Percentiles rank a stretch among this genome's conserved stretches.
Conservation (phyloP, 768 basidiomycete genomes). For the Pisolithus sp. region DNA sequence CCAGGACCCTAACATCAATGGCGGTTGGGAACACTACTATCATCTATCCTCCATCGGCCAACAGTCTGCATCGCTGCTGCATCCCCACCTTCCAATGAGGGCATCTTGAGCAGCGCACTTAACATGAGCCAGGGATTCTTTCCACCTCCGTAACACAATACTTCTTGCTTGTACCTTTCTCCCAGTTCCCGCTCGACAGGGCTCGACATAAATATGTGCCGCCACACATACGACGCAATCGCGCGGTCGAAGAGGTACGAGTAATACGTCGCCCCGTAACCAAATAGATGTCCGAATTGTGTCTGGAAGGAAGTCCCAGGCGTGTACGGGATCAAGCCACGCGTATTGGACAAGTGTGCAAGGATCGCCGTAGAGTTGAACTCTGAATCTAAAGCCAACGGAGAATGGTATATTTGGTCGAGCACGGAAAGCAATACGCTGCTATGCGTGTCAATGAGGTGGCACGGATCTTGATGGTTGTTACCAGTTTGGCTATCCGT, state of each 20-base stretch:
- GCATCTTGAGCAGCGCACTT: conserved; percentile 55
- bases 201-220: conserved; percentile 58
- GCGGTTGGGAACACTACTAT: conserved; percentile 55
- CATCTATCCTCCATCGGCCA: conserved; percentile 81
- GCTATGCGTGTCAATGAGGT: conserved; percentile 80
- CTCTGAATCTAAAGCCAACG: conserved; percentile 40
- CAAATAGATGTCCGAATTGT: conserved; percentile 91
- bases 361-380: conserved; percentile 75
- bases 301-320: conserved; percentile 89
- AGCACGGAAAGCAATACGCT: conserved; percentile 86
- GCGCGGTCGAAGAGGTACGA: conserved; percentile 96
- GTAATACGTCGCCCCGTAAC: conserved; percentile 97
- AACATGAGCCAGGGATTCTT: conserved; percentile 95
- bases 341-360: conserved; percentile 53
- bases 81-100: conserved; percentile 66
- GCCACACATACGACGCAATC: conserved; percentile 91
- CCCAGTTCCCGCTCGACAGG: conserved; percentile 71
- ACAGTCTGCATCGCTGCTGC: conserved; percentile 83
- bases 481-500: conserved; percentile 46
- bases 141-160: conserved; percentile 80
- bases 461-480: conserved; percentile 70
- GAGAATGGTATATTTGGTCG: conserved; percentile 88
- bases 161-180: conserved; percentile 71
- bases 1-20: conserved; percentile 35
- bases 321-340: conserved; percentile 80